Evolutionary conservation across 345 rosid species (phyloP).

Genomic region (Salix udensis): DNA sequence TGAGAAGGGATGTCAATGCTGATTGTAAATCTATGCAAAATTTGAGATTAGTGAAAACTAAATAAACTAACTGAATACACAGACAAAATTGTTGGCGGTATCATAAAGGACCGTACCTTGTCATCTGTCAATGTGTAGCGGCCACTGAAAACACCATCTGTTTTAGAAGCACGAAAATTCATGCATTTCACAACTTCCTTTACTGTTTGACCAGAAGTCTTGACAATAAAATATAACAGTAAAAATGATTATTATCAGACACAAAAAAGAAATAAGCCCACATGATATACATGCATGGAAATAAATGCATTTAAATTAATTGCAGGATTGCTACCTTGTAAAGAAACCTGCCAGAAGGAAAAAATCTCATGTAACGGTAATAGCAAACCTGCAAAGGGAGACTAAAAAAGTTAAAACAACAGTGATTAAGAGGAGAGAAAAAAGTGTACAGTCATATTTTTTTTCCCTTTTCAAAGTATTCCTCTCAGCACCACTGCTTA

Average conservation of each 20-base stretch:
- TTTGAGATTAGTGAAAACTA: neutral
- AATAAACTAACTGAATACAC: neutral
- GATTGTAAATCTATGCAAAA: neutral
- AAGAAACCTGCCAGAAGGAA: slow-evolving; percentile 83
- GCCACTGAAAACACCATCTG: slow-evolving; percentile 65
- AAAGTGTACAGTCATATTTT: neutral
- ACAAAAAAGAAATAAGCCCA: neutral
- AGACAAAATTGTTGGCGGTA: neutral
- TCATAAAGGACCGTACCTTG: slow-evolving; percentile 42
- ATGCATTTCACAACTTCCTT: slow-evolving; percentile 81
- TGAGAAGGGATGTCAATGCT: neutral
- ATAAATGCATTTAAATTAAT: neutral
- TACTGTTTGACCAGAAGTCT: slow-evolving; percentile 84
- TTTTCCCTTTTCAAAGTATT: neutral
- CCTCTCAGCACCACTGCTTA: neutral
- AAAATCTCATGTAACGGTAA: slow-evolving; percentile 82
- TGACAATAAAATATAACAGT: slow-evolving; percentile 16
- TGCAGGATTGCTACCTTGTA: slow-evolving; percentile 62
- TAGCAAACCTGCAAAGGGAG: slow-evolving; percentile 70
- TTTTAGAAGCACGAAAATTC: slow-evolving; percentile 74
- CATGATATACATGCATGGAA: neutral
- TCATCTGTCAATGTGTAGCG: slow-evolving; percentile 71
- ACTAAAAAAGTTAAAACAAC: neutral
- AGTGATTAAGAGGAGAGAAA: neutral
- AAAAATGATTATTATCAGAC: slow-evolving; percentile 13